Base-by-base conservation (phyloP, 129 eudicot species). In the Arctium minus region DNA sequence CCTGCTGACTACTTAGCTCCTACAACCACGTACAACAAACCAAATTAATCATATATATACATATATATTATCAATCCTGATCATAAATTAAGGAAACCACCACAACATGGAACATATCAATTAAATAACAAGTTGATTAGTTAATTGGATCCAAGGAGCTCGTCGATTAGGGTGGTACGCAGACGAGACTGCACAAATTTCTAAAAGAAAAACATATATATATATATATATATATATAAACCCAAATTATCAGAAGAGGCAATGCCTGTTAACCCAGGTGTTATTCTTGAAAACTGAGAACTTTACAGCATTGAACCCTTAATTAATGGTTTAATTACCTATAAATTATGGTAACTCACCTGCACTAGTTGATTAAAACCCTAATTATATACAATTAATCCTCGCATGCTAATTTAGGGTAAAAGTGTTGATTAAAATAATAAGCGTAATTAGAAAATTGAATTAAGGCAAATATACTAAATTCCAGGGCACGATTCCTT, bases 1-100 rank as follows among this genome's bases (percentile, higher is more conserved):
- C 99, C 87, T 96, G 98, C 88, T 96, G 99, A 73, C 98, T 93
- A 78, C 95, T 93, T 78, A 91, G 86, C 78, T 96, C 99, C 99
- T 96, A 77, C 78, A 79, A 65, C 46, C 86, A 73, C 3, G 31
- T 60, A 60, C 2, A 5, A n/a, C 22, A 60, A 60, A 60, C 67
- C 29, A 60, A 60, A 17, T n/a, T 22, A 22, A 22, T 22, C 27
- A 22, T 22, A 22, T 22, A 22, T 22, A 22, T 22, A 22, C 9
- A 17, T 5, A 15, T 56, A 15, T 15, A 11, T 3, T 50, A 13
- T 17, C 22, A 53, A 53, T 1, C 67, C 29, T 15, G 8, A 17
- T 33, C 7, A 40, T 2, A 8, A 42, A 42, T 53, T 3, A 60
- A 60, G 2, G 9, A 5, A 60, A 60, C 29, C 68, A 60, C 68